Evolutionary conservation across 129 eudicot genomes (phyloP), one percentile per base, ranked within the genome.

Genomic region (Erigeron canadensis): DNA sequence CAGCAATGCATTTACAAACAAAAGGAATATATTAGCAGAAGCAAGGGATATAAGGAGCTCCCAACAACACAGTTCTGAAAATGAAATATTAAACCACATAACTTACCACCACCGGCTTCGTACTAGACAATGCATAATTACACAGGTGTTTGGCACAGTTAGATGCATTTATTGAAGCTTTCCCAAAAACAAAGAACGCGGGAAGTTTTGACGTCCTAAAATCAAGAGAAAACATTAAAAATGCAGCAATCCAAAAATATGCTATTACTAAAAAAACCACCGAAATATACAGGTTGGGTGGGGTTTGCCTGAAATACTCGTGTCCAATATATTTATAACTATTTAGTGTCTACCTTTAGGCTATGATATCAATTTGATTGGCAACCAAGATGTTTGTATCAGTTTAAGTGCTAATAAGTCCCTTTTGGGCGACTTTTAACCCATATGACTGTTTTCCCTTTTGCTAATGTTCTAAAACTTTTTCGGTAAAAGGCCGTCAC

Each of bases 121-220:
- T 50, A 44, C 71, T 71, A 42, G 81, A 76, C 44, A 28, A 39
- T 13, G 84, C 88, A 67, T 70, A 78, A 41, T 59, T 58, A 59
- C 83, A 73, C 73, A 95, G 69, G 38, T 48, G 83, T 37, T 82
- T 71, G 34, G 86, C 89, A 44, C 94, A 88, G 40, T 73, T 37
- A 6, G 95, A 82, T 55, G 80, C 81, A 75, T 57, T 69, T 19
- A 95, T 76, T 16, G 86, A 58, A 74, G 96, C 84, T 67, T 95
- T 95, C 60, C 92, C 94, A 17, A 87, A 90, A 54, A 95, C 87
- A 78, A 86, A 90, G 23, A 77, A 84, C 22, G 96, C 97, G 43
- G 99, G 96, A 75, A 95, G 85, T 34, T 80, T 86, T 37, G 97
- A 79, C 10, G 97, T 87, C 89, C 99, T 95, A 83, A 50, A 80